A percentile compares a stretch with the other conserved stretches of the same genome.
Evolutionary conservation across 345 rosid genomes (phyloP).

Genomic region (Bruguiera parviflora): DNA sequence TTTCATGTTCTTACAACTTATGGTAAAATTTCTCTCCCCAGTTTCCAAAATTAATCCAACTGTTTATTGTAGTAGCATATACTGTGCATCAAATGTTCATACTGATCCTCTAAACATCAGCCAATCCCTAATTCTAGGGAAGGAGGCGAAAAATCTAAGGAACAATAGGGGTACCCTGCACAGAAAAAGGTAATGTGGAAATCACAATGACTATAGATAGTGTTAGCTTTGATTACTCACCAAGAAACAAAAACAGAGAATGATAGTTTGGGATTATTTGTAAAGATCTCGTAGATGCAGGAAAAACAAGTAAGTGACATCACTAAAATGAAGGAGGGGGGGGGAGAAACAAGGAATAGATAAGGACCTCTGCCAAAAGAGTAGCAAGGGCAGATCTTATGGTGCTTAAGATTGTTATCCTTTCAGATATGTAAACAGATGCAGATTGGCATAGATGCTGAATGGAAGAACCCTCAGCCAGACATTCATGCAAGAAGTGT

Average conservation of each 20-base stretch:
- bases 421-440: slow-evolving; percentile 60
- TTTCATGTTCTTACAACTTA: not conserved
- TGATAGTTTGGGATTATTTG: too few species aligned
- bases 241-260: too few species aligned
- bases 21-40: not conserved
- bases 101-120: too few species aligned
- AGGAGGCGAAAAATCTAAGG: too few species aligned
- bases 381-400: slow-evolving; percentile 68
- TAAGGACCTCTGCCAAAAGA: slow-evolving; percentile 77
- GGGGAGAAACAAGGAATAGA: not conserved
- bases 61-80: not conserved
- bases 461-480: slow-evolving; percentile 46
- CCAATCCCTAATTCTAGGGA: too few species aligned
- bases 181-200: too few species aligned
- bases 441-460: slow-evolving; percentile 60
- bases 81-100: not conserved
- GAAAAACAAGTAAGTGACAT: not conserved
- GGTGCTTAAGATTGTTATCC: slow-evolving; percentile 52
- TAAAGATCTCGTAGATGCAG: too few species aligned
- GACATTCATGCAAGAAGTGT: slow-evolving; percentile 39
- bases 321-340: not conserved
- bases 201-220: too few species aligned
- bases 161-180: too few species aligned
- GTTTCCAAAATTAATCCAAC: not conserved
- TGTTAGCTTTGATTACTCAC: too few species aligned